Evolutionary conservation across 2,329 filamentous ascomycete species (phyloP).

Genomic region (Diaporthe sp.): DNA sequence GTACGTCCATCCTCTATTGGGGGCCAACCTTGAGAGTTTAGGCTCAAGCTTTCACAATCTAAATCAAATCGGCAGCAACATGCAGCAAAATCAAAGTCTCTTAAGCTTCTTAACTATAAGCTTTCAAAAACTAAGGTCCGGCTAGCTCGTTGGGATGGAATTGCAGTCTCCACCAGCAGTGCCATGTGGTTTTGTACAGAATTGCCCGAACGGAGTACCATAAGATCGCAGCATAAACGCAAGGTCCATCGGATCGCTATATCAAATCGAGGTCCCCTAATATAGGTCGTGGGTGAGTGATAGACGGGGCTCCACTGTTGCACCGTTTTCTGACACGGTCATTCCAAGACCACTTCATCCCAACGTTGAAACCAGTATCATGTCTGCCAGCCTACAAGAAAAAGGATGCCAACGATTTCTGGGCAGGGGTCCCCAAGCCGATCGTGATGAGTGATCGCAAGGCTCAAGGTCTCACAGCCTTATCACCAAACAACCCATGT

Average conservation of each 20-base stretch:
- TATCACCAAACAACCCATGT: background rate
- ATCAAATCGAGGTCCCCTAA: background rate
- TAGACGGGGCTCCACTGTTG: background rate
- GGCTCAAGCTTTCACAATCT: background rate
- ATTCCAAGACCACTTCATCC: conserved; percentile 1
- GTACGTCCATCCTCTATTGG: background rate
- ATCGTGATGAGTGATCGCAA: background rate
- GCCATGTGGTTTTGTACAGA: background rate
- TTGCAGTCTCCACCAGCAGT: background rate
- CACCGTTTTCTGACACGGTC: conserved; percentile 8
- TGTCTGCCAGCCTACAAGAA: background rate
- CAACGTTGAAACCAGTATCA: conserved; percentile 26
- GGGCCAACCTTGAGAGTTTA: background rate
- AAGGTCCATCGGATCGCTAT: background rate
- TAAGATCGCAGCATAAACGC: conserved; percentile 6
- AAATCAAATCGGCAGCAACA: background rate
- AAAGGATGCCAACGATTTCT: background rate
- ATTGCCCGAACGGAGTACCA: background rate
- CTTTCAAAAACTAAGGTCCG: background rate
- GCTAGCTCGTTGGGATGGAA: background rate
- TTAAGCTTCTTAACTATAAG: background rate
- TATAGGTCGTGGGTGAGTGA: background rate
- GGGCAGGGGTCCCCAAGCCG: background rate
- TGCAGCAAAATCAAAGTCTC: background rate
- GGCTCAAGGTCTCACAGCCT: conserved; percentile 22